phyloP scores from a whole-genome alignment of 768 basidiomycete genomes.

The Macrolepiota fuliginosa region DNA sequence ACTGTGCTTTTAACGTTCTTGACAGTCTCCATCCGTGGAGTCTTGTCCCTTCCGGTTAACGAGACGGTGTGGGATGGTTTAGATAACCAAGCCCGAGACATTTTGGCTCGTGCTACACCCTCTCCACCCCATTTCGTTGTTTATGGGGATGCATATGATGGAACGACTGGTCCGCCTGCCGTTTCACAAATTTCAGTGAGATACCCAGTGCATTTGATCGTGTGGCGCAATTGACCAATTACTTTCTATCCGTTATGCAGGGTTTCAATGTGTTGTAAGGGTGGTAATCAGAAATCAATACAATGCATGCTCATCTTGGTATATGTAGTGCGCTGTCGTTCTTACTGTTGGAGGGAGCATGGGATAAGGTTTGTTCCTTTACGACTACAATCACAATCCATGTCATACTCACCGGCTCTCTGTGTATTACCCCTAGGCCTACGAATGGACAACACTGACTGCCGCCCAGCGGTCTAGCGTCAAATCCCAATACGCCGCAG shows the following conservation, averaged over 20 bases:
- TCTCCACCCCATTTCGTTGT: constrained; percentile 52
- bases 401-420: neutral
- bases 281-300: neutral
- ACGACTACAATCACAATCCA: neutral
- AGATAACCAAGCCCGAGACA: constrained; percentile 28
- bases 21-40: neutral
- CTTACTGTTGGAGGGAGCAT: constrained; percentile 52
- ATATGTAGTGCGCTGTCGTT: constrained; percentile 45
- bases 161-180: constrained; percentile 46
- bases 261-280: constrained; percentile 60
- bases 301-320: neutral
- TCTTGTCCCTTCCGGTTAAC: neutral
- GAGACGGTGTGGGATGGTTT: constrained; percentile 18
- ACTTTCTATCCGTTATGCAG: constrained; percentile 22
- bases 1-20: neutral
- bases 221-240: neutral
- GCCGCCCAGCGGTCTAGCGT: constrained; percentile 42
- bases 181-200: constrained; percentile 41
- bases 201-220: neutral
- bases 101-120: constrained; percentile 35
- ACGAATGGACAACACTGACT: constrained; percentile 50
- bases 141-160: constrained; percentile 42
- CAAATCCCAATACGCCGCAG: constrained; percentile 52
- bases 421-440: constrained; percentile 33
- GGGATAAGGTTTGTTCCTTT: constrained; percentile 41